A percentile compares a stretch with the other conserved stretches of the same genome.
phyloP scores from a whole-genome alignment of 176 grass and related monocot species.

The Triticum monococcum region DNA sequence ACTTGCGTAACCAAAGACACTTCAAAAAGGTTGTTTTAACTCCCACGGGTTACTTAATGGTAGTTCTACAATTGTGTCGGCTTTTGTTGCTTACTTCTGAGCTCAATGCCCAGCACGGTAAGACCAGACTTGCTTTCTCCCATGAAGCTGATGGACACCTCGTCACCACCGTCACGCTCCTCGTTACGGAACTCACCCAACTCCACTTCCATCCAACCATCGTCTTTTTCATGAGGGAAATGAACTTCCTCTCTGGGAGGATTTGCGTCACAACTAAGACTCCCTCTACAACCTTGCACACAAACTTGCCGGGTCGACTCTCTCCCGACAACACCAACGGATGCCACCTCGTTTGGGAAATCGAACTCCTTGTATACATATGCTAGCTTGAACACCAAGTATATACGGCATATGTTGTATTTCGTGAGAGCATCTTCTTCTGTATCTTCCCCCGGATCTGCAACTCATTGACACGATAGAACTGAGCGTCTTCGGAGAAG shows the following conservation, averaged over 20 bases:
- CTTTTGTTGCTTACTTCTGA: conserved; percentile 29
- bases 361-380: neutral
- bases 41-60: no score
- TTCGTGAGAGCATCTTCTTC: neutral
- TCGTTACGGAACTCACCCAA: conserved; percentile 39
- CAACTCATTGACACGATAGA: neutral
- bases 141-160: conserved; percentile 41
- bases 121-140: conserved; percentile 50
- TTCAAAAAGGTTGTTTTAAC: no score
- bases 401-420: neutral
- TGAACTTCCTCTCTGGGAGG: no score
- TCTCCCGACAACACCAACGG: neutral
- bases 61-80: neutral
- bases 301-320: neutral
- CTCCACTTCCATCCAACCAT: neutral
- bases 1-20: no score
- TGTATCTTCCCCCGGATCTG: neutral
- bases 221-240: neutral
- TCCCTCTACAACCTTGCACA: neutral
- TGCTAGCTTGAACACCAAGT: neutral
- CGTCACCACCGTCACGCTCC: conserved; percentile 22
- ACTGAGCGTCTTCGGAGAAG: neutral
- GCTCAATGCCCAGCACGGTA: conserved; percentile 59
- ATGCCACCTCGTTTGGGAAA: neutral
- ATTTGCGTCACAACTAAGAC: no score